Evolutionary conservation across 768 basidiomycete genomes (phyloP).

Genomic region (Podaxis sp.): DNA sequence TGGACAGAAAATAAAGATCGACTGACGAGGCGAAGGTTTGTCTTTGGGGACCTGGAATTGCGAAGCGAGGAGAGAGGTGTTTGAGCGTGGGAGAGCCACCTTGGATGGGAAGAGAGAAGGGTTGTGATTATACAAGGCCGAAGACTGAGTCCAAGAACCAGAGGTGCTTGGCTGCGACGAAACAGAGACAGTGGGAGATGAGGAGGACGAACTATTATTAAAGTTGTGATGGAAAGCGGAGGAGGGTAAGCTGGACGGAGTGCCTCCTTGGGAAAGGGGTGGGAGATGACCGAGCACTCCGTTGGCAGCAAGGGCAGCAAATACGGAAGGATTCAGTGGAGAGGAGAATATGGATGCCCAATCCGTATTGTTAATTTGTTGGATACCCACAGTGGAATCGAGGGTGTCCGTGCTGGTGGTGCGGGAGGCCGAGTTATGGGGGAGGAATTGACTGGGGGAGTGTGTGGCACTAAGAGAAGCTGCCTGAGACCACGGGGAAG

Average conservation of each 20-base stretch:
- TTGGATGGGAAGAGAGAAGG: conserved; percentile 26
- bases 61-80: conserved; percentile 25
- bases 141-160: conserved; percentile 31
- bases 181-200: conserved; percentile 20
- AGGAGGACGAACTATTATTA: conserved; percentile 11
- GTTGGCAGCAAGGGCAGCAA: conserved; percentile 61
- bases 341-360: conserved; percentile 64
- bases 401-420: conserved; percentile 15
- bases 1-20: not conserved
- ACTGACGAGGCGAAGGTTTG: conserved; percentile 23
- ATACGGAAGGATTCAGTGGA: conserved; percentile 59
- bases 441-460: conserved; percentile 17
- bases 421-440: conserved; percentile 15
- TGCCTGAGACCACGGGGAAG: conserved; percentile 38
- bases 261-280: conserved; percentile 22
- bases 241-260: conserved; percentile 38
- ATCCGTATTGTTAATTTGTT: conserved; percentile 31
- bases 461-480: conserved; percentile 10
- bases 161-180: conserved; percentile 23
- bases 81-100: conserved; percentile 29
- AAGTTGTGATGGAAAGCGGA: conserved; percentile 20
- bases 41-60: conserved; percentile 21
- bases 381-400: conserved; percentile 17
- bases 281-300: conserved; percentile 48
- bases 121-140: conserved; percentile 21